A percentile compares a stretch with the other conserved stretches of the same genome.
These are phyloP conservation scores for Polymyxa betae DNA, from an alignment of 208 protist genomes.

Conservation along the genomic window DNA sequence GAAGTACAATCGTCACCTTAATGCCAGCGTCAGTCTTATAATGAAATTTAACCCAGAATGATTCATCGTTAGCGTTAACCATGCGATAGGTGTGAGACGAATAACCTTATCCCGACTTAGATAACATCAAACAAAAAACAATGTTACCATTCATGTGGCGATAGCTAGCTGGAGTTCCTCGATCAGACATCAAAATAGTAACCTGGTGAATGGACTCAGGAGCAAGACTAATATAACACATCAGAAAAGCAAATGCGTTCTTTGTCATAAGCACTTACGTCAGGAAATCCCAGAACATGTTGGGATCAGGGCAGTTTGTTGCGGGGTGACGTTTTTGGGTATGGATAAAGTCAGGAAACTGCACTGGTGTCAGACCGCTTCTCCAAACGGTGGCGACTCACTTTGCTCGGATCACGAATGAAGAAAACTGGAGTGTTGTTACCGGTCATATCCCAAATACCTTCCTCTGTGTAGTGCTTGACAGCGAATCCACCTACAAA, in stretches of 20 bases:
- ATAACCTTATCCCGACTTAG: constrained; percentile 64
- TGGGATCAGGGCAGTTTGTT: constrained; percentile 7
- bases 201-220: constrained; percentile 18
- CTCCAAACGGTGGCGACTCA: neutral
- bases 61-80: constrained; percentile 75
- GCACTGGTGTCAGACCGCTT: neutral
- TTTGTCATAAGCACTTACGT: too few relatives aligned
- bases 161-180: neutral
- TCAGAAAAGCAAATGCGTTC: neutral
- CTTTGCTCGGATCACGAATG: neutral
- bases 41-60: constrained; percentile 78
- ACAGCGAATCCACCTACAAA: neutral
- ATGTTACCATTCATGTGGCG: neutral
- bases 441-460: neutral
- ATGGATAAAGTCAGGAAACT: neutral
- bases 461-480: neutral
- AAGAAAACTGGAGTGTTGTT: constrained; percentile 11
- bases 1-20: neutral
- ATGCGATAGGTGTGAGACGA: constrained; percentile 76
- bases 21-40: constrained; percentile 77
- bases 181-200: neutral
- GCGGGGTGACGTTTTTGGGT: neutral
- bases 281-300: constrained; percentile 13
- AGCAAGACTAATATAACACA: neutral
- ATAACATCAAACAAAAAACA: neutral